A percentile compares a stretch with the other conserved stretches of the same genome.
phyloP scores from a whole-genome alignment of 2,329 filamentous ascomycete species.

The Zalaria sp. region DNA sequence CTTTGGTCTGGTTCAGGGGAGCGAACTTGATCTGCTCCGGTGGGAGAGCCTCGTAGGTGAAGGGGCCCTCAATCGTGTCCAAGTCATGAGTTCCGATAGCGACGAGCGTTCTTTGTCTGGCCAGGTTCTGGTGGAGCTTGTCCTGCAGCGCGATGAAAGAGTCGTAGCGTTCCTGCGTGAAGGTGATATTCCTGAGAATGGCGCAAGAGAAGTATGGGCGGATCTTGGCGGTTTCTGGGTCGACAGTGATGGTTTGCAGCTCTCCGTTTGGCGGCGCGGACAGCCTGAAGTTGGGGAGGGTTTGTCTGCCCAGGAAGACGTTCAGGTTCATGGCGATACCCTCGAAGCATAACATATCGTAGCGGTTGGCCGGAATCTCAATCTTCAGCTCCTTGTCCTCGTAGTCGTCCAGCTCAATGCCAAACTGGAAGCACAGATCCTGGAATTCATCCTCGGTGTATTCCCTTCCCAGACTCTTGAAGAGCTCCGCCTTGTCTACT shows the following conservation, averaged over 20 bases:
- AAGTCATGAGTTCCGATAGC: slow-evolving; percentile 95
- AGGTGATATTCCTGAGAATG: slow-evolving; percentile 79
- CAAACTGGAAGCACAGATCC: slow-evolving; percentile 95
- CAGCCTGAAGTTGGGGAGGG: slow-evolving; percentile 67
- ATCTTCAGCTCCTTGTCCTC: slow-evolving; percentile 63
- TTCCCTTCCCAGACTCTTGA: slow-evolving; percentile 79
- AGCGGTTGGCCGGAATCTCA: slow-evolving; percentile 60
- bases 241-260: slow-evolving; percentile 68
- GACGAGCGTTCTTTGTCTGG: slow-evolving; percentile 83
- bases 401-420: slow-evolving; percentile 87
- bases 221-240: slow-evolving; percentile 60
- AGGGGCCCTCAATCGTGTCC: slow-evolving; percentile 84
- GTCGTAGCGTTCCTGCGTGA: slow-evolving; percentile 81
- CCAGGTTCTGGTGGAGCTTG: slow-evolving; percentile 93
- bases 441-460: slow-evolving; percentile 80
- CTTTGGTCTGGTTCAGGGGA: slow-evolving; percentile 80
- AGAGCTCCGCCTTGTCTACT: slow-evolving; percentile 92
- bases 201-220: slow-evolving; percentile 81
- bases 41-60: slow-evolving; percentile 85
- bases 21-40: slow-evolving; percentile 87
- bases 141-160: slow-evolving; percentile 97
- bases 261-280: slow-evolving; percentile 58
- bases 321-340: slow-evolving; percentile 92
- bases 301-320: slow-evolving; percentile 69
- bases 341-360: slow-evolving; percentile 94